phyloP scores from a whole-genome alignment of 768 basidiomycete genomes.

The Amanita molliuscula region DNA sequence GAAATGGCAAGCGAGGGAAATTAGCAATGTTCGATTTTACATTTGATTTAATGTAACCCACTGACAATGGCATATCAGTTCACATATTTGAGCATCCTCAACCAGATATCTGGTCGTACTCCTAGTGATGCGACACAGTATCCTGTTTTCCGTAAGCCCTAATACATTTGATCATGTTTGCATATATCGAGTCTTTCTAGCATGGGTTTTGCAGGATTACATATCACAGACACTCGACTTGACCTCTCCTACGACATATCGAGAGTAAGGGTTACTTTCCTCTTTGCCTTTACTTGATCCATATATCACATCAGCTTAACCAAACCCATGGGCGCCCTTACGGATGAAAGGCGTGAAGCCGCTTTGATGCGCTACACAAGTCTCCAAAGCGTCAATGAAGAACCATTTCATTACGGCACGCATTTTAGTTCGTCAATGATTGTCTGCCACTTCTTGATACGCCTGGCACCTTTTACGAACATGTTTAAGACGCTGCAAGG shows the following conservation, averaged over 20 bases:
- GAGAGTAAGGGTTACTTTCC: conserved; percentile 46
- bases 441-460: conserved; percentile 88
- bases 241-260: conserved; percentile 45
- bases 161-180: background rate
- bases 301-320: conserved; percentile 40
- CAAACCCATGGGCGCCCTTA: conserved; percentile 87
- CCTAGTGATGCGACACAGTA: conserved; percentile 94
- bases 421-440: conserved; percentile 98
- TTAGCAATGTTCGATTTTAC: conserved; percentile 65
- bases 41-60: background rate
- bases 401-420: conserved; percentile 88
- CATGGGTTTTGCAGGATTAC: conserved; percentile 89
- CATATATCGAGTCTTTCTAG: conserved; percentile 23
- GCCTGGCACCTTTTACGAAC: conserved; percentile 82
- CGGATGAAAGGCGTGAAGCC: conserved; percentile 59
- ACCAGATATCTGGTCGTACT: conserved; percentile 87
- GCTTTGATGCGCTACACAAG: conserved; percentile 68
- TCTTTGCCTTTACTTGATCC: background rate
- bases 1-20: conserved; percentile 83
- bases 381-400: conserved; percentile 70
- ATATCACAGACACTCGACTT: conserved; percentile 60
- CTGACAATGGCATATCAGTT: conserved; percentile 38
- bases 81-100: conserved; percentile 80
- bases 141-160: conserved; percentile 71
- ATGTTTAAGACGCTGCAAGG: conserved; percentile 95